Percentiles rank a stretch among this genome's conserved stretches.
Conservation (phyloP, 108 stramenopile genomes). For the Skeletonema costatum region DNA sequence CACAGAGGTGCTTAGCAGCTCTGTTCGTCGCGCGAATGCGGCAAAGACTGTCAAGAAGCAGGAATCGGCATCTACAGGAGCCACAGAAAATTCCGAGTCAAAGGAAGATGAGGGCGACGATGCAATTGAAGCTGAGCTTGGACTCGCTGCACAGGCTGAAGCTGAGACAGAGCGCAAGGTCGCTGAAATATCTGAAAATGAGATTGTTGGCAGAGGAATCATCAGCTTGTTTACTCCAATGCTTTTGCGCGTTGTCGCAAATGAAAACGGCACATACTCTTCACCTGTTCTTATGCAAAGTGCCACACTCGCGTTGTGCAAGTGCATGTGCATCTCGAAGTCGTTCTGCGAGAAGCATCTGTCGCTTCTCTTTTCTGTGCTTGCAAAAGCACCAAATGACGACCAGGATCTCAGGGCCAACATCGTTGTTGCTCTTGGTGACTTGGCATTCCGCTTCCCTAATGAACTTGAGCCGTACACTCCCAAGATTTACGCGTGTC, state of each 20-base stretch:
- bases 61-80: conserved; percentile 62
- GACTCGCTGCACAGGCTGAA: conserved; percentile 81
- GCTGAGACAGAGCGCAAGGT: conserved; percentile 83
- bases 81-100: conserved; percentile 42
- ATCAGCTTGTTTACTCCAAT: conserved; percentile 86
- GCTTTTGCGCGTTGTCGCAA: conserved; percentile 83
- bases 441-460: conserved; percentile 97
- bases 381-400: conserved; percentile 74
- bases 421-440: conserved; percentile 95
- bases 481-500: conserved; percentile 88
- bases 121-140: conserved; percentile 86
- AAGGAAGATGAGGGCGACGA: conserved; percentile 57
- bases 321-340: conserved; percentile 93
- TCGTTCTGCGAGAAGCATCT: conserved; percentile 92
- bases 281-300: conserved; percentile 77
- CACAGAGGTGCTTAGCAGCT: conserved; percentile 83
- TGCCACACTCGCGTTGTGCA: conserved; percentile 89
- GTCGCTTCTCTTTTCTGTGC: conserved; percentile 89
- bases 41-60: conserved; percentile 77
- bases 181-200: conserved; percentile 89
- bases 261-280: conserved; percentile 70
- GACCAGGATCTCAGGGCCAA: conserved; percentile 90
- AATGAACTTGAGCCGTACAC: conserved; percentile 99
- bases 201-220: conserved; percentile 88
- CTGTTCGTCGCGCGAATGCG: conserved; percentile 81